These are phyloP conservation scores for Tylopilus balloui DNA, from an alignment of 768 basidiomycete genomes.

Conservation along the genomic window DNA sequence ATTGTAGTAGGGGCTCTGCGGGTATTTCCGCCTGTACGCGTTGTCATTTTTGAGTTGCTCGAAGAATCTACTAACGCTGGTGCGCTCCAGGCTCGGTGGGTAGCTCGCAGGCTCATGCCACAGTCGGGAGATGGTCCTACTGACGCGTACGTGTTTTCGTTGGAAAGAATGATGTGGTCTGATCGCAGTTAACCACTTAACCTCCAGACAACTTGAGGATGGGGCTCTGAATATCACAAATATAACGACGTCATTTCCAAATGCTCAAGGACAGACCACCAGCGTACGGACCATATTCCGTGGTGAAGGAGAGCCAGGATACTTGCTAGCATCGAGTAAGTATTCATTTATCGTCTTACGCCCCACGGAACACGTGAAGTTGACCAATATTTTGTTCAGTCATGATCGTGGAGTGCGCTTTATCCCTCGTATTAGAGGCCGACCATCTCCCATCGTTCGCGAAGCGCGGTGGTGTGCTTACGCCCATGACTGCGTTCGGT, in stretches of 20 bases:
- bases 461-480: slow-evolving; percentile 71
- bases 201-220: slow-evolving; percentile 47
- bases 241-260: slow-evolving; percentile 56
- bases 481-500: slow-evolving; percentile 80
- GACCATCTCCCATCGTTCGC: slow-evolving; percentile 55
- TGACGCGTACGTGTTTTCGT: slow-evolving; percentile 45
- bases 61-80: background rate
- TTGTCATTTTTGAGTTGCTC: background rate
- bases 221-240: slow-evolving; percentile 67
- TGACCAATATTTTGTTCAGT: slow-evolving; percentile 36
- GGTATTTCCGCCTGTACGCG: slow-evolving; percentile 36
- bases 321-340: slow-evolving; percentile 29
- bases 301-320: slow-evolving; percentile 76
- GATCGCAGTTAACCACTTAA: background rate
- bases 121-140: slow-evolving; percentile 60
- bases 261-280: slow-evolving; percentile 37
- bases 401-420: slow-evolving; percentile 75
- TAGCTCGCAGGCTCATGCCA: slow-evolving; percentile 48
- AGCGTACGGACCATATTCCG: slow-evolving; percentile 55
- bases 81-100: slow-evolving; percentile 43
- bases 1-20: slow-evolving; percentile 25
- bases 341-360: background rate
- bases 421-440: slow-evolving; percentile 58
- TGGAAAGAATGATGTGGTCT: background rate
- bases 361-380: background rate